These are phyloP conservation scores for Alliaria petiolata DNA, from an alignment of 345 rosid species.

Conservation along the genomic window DNA sequence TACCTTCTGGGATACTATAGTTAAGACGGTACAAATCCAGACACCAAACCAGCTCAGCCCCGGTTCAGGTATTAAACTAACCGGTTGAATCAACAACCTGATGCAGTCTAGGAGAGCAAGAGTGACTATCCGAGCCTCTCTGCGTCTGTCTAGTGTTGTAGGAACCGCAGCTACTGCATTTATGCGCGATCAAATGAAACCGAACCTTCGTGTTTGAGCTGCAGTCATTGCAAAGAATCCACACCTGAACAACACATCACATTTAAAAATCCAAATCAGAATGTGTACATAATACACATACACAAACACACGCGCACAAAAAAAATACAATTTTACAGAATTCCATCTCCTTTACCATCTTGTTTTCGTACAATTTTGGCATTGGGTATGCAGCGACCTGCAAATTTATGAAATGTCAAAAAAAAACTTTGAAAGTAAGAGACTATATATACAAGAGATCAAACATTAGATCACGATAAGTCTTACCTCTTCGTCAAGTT, in stretches of 20 bases:
- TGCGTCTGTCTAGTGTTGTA: constrained; percentile 74
- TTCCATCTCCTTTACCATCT: constrained; percentile 45
- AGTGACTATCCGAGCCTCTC: constrained; percentile 41
- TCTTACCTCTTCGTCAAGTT: constrained; percentile 79
- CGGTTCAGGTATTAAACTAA: neutral
- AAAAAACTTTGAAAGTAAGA: neutral
- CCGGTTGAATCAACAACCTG: constrained; percentile 43
- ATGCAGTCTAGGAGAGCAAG: constrained; percentile 50
- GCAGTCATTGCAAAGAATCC: constrained; percentile 94
- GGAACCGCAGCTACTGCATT: constrained; percentile 63
- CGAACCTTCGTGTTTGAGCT: constrained; percentile 52
- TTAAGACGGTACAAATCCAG: neutral
- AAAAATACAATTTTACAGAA: neutral
- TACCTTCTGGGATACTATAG: neutral
- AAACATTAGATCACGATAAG: neutral
- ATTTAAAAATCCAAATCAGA: neutral
- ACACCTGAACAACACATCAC: constrained; percentile 39
- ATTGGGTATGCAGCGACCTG: constrained; percentile 79
- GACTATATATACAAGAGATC: neutral
- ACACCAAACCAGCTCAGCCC: constrained; percentile 2
- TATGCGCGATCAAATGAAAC: constrained; percentile 71
- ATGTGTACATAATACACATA: neutral
- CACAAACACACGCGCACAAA: neutral
- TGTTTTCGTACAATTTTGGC: constrained; percentile 65
- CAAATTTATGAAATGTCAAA: neutral